Evolutionary conservation across 352 stramenopile genomes (phyloP), one percentile per base, ranked within the genome.

Genomic region (Pythium insidiosum): DNA sequence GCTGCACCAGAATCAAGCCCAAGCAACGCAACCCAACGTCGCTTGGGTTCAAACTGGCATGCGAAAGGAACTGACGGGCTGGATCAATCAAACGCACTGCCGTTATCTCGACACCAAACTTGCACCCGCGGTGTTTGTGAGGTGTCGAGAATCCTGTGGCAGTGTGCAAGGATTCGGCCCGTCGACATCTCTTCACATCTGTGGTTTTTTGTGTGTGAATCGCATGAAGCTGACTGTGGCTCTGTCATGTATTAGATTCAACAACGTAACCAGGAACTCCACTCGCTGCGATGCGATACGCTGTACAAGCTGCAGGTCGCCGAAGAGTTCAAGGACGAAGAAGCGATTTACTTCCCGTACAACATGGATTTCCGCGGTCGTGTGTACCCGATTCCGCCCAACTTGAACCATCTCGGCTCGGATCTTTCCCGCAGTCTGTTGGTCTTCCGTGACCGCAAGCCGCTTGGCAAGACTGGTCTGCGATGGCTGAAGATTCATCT

Each of bases 401-500:
- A 99, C 65, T 73, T 99, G 3, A 99, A 98, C 56, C 97, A 99
- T 64, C 64, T 99, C 40, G 96, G 96, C 24, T 98, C 94, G 13
- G 97, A 99, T 77, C 66, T 99, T n/a, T 99, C 94, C 52, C 76
- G 97, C 19, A 95, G 84, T 50, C 65, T 99, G 49, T 68, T 99
- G 0, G 82, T 84, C 29, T 99, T 99, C 75, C 86, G 90, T 12
- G 74, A 98, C 26, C 76, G 77, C 21, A 98, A 98, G 56, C 91
- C 88, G 5, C 69, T 99, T 11, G 96, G 96, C 10, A 73, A 90
- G 39, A 66, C 83, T 38, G 97, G 97, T 5, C 66, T 99, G 5
- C 93, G 91, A 40, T 99, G 97, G 97, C 84, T 99, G 51, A 99
- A 99, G 68, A 96, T 99, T 19, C 95, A 99, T 56, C 56, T 99